Conservation (phyloP, 441 rosid species). For the Eruca vesicaria region DNA sequence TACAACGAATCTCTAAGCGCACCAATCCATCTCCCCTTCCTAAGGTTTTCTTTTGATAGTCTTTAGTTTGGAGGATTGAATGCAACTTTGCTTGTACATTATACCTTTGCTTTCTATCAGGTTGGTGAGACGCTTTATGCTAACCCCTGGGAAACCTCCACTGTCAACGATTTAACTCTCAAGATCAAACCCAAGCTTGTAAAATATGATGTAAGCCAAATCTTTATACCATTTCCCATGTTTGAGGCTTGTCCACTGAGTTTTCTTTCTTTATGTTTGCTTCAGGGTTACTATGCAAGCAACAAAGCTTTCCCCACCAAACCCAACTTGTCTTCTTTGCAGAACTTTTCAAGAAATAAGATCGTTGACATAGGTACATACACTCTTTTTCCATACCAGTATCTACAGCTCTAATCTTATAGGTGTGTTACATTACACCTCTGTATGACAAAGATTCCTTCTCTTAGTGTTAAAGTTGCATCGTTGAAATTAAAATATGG, state of each 20-base stretch:
- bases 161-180: slow-evolving; percentile 44
- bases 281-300: slow-evolving; percentile 72
- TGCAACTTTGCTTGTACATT: not conserved
- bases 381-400: not conserved
- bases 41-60: slow-evolving; percentile 42
- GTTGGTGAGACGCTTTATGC: slow-evolving; percentile 37
- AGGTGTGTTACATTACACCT: slow-evolving; percentile 12
- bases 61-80: not conserved
- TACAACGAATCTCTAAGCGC: slow-evolving; percentile 60
- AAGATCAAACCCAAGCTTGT: slow-evolving; percentile 52
- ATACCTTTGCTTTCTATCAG: slow-evolving; percentile 38
- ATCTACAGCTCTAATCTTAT: not conserved
- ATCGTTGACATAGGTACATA: slow-evolving; percentile 64
- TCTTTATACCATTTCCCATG: not conserved
- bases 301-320: slow-evolving; percentile 71
- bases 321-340: slow-evolving; percentile 55
- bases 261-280: slow-evolving; percentile 27
- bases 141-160: slow-evolving; percentile 79
- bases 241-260: not conserved
- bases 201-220: slow-evolving; percentile 59
- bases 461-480: slow-evolving; percentile 1
- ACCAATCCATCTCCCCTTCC: slow-evolving; percentile 41
- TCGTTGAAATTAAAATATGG: slow-evolving; percentile 3
- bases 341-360: slow-evolving; percentile 72
- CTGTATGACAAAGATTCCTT: not conserved